A percentile compares a stretch with the other conserved stretches of the same genome.
These are phyloP conservation scores for Dictyostelium capitatum DNA, from an alignment of 78 protist genomes.

Conservation along the genomic window DNA sequence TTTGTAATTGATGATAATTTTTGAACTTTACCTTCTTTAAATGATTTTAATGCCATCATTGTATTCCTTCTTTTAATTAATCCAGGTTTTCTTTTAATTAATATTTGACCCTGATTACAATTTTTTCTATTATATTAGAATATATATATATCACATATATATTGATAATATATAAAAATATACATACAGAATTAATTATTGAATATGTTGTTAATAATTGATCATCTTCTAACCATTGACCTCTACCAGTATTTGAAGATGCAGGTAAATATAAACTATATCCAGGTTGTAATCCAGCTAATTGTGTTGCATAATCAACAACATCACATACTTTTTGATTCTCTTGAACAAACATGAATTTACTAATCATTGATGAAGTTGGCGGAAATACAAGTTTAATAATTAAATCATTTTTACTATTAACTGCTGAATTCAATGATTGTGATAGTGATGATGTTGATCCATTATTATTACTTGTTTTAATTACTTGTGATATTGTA, in stretches of 20 bases:
- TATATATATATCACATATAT: not conserved
- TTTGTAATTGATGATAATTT: slow-evolving; percentile 34
- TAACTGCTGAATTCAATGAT: not conserved
- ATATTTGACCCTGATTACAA: not conserved
- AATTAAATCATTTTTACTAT: slow-evolving; percentile 35
- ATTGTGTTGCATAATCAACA: slow-evolving; percentile 51
- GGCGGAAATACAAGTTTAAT: slow-evolving; percentile 70
- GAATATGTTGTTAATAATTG: slow-evolving; percentile 11
- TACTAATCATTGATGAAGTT: slow-evolving; percentile 41
- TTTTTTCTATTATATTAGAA: not conserved
- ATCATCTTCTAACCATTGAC: slow-evolving; percentile 70
- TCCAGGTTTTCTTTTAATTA: slow-evolving; percentile 62
- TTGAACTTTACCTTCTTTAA: slow-evolving; percentile 77
- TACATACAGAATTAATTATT: slow-evolving; percentile 8
- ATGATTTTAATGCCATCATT: slow-evolving; percentile 8
- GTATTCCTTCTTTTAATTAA: slow-evolving; percentile 52
- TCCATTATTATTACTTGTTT: too few relatives aligned
- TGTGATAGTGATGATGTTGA: too few relatives aligned
- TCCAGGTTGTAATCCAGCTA: slow-evolving; percentile 60
- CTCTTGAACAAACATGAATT: slow-evolving; percentile 14
- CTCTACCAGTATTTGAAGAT: slow-evolving; percentile 10
- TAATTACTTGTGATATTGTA: too few relatives aligned
- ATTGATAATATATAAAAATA: not conserved
- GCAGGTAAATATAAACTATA: slow-evolving; percentile 33
- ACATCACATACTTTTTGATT: slow-evolving; percentile 52